phyloP scores from a whole-genome alignment of 1,139 yeast genomes.

The Candida sp. region DNA sequence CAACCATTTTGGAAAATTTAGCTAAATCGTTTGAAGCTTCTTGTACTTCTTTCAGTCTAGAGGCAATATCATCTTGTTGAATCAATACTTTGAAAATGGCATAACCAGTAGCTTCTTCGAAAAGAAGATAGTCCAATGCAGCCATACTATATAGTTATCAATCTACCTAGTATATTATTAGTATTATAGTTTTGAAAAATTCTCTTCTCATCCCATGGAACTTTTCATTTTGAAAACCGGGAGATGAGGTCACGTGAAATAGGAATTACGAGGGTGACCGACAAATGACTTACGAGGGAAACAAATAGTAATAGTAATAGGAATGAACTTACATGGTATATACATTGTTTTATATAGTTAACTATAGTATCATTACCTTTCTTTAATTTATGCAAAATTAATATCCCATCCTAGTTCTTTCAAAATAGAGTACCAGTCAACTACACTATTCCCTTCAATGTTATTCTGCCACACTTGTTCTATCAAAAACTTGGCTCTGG shows the following conservation, averaged over 20 bases:
- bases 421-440: constrained; percentile 68
- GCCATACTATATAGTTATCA: constrained; percentile 30
- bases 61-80: constrained; percentile 93
- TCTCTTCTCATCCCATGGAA: constrained; percentile 15
- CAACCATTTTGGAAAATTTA: constrained; percentile 88
- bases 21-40: constrained; percentile 84
- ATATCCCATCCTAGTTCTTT: constrained; percentile 73
- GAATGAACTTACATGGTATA: too few relatives aligned
- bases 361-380: neutral
- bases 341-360: neutral
- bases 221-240: constrained; percentile 1
- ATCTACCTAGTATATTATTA: neutral
- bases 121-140: constrained; percentile 86
- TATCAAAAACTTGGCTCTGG: constrained; percentile 56
- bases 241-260: constrained; percentile 1
- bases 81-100: constrained; percentile 92
- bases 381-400: constrained; percentile 55
- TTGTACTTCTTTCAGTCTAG: constrained; percentile 92
- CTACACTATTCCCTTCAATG: constrained; percentile 32
- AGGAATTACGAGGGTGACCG: too few relatives aligned
- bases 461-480: constrained; percentile 48
- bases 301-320: neutral
- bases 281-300: too few relatives aligned
- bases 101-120: constrained; percentile 99
- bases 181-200: constrained; percentile 7